phyloP scores from a whole-genome alignment of 768 basidiomycete species.

The Lyophyllum decastes region DNA sequence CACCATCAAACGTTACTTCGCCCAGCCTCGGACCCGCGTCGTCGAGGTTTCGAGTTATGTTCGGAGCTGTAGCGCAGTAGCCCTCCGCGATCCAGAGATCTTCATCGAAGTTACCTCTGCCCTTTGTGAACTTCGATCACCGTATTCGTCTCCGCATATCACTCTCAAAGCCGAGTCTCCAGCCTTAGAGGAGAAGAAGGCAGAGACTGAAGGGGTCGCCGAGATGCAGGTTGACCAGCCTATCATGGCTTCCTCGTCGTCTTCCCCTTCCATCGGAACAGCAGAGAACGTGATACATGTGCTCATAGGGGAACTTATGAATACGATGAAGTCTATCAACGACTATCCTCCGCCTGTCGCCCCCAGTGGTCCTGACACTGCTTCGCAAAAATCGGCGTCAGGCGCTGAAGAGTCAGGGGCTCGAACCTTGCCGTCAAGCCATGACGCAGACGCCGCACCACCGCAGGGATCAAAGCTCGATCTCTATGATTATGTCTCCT shows the following conservation, averaged over 20 bases:
- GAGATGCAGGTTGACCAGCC: conserved; percentile 66
- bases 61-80: conserved; percentile 74
- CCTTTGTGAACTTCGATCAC: conserved; percentile 71
- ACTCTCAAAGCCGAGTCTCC: conserved; percentile 46
- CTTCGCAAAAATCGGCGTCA: not conserved
- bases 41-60: conserved; percentile 76
- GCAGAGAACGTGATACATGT: conserved; percentile 67
- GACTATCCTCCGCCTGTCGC: conserved; percentile 26
- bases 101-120: conserved; percentile 77
- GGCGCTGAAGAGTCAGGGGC: not conserved
- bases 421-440: not conserved
- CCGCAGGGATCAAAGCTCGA: conserved; percentile 15
- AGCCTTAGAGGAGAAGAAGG: conserved; percentile 23
- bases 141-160: conserved; percentile 61
- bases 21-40: conserved; percentile 64
- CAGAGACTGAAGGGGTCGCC: conserved; percentile 23
- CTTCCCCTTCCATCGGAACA: conserved; percentile 38
- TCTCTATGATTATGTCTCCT: conserved; percentile 63
- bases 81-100: conserved; percentile 73
- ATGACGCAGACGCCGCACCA: not conserved
- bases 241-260: conserved; percentile 10
- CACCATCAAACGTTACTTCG: conserved; percentile 80
- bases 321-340: conserved; percentile 49
- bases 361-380: not conserved
- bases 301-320: conserved; percentile 72